A percentile compares a stretch with the other conserved stretches of the same genome.
phyloP scores from a whole-genome alignment of 495 filamentous ascomycete genomes.

The Xylaria telfairii region DNA sequence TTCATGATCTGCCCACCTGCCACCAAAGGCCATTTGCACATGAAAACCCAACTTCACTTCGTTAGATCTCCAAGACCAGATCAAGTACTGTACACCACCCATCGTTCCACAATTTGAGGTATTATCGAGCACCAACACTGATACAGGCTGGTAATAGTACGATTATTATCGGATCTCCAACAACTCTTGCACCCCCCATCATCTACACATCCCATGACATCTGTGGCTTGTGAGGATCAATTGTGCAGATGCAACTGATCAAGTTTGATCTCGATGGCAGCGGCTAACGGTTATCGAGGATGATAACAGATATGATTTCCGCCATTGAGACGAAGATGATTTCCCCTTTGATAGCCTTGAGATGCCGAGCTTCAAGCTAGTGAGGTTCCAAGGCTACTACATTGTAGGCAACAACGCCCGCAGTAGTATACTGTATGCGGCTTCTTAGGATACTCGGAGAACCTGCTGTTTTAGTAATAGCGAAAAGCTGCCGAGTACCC shows the following conservation, averaged over 20 bases:
- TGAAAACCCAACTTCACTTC: not conserved
- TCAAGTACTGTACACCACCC: not conserved
- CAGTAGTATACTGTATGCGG: not conserved
- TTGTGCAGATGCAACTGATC: not conserved
- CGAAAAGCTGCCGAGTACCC: conserved; percentile 6
- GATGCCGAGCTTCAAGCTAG: not conserved
- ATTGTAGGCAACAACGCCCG: not conserved
- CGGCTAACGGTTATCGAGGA: not conserved
- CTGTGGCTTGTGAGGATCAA: not conserved
- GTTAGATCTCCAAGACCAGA: not conserved
- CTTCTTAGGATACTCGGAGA: not conserved
- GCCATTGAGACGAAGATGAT: not conserved
- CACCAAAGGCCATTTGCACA: not conserved
- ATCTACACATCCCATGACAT: not conserved
- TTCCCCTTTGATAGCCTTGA: conserved; percentile 1
- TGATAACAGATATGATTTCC: not conserved
- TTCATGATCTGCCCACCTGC: not conserved
- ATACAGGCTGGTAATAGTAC: not conserved
- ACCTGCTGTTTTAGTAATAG: conserved; percentile 8
- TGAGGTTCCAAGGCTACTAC: not conserved
- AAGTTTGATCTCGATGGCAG: not conserved
- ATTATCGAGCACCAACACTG: not conserved
- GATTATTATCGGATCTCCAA: conserved; percentile 8
- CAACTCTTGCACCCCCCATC: not conserved
- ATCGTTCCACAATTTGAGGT: not conserved